Conservation (phyloP, 1,284 basidiomycete genomes). For the Fistulina hepatica region DNA sequence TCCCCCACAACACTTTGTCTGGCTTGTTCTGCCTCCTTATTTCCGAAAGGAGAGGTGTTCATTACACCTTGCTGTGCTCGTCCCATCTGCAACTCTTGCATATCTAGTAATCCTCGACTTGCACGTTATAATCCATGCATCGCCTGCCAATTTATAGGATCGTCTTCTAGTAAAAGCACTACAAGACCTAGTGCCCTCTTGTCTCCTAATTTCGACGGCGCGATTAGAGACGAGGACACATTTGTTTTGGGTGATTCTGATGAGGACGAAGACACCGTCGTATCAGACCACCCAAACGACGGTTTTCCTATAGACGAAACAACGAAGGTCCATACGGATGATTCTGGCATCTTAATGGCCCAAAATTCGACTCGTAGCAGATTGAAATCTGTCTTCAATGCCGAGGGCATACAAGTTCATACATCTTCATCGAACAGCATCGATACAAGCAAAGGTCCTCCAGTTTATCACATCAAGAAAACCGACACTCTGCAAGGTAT, state of each 20-base stretch:
- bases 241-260: slow-evolving; percentile 56
- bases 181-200: slow-evolving; percentile 1
- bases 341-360: too few species aligned
- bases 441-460: slow-evolving; percentile 13
- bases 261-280: slow-evolving; percentile 34
- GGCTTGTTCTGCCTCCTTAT: slow-evolving; percentile 53
- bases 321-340: neutral
- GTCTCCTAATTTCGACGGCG: slow-evolving; percentile 39
- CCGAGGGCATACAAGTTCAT: slow-evolving; percentile 1
- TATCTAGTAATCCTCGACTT: slow-evolving; percentile 44
- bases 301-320: neutral
- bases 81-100: slow-evolving; percentile 48
- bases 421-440: neutral
- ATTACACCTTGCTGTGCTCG: slow-evolving; percentile 46
- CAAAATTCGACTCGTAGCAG: too few species aligned
- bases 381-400: slow-evolving; percentile 2
- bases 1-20: slow-evolving; percentile 43
- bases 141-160: slow-evolving; percentile 42
- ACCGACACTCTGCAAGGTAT: slow-evolving; percentile 60
- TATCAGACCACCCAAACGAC: slow-evolving; percentile 9
- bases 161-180: slow-evolving; percentile 10
- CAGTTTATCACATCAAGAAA: slow-evolving; percentile 46
- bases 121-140: slow-evolving; percentile 55
- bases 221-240: slow-evolving; percentile 43
- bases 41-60: slow-evolving; percentile 29